Conservation (phyloP, 129 eudicot genomes). For the Tanacetum coccineum region DNA sequence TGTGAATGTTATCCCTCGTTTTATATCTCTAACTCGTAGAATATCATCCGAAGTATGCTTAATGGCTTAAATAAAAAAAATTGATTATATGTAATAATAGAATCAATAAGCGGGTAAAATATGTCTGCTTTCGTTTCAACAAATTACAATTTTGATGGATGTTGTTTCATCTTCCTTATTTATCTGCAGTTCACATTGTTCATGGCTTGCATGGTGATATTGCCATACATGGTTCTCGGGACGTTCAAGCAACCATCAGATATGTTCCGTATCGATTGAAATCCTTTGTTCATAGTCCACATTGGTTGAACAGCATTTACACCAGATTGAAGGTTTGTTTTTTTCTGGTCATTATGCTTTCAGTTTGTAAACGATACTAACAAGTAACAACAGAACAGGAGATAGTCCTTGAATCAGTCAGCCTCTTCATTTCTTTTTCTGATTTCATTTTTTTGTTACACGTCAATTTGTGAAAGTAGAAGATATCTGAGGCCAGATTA, state of each 20-base stretch:
- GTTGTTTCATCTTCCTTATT: background rate
- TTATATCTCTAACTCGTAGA: background rate
- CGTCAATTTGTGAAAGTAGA: conserved; percentile 20
- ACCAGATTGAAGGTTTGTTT: conserved; percentile 22
- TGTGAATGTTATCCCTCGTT: background rate
- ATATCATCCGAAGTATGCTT: too few relatives aligned
- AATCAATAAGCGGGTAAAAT: too few relatives aligned
- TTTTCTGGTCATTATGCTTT: conserved; percentile 22
- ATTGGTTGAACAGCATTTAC: conserved; percentile 22
- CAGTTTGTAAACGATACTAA: conserved; percentile 34
- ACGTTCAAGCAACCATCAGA: conserved; percentile 52
- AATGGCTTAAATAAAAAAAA: too few relatives aligned
- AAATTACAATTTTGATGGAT: background rate
- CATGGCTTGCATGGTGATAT: conserved; percentile 86
- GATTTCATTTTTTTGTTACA: background rate
- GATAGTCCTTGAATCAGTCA: conserved; percentile 21
- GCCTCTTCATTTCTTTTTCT: conserved; percentile 4
- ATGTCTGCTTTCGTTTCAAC: too few relatives aligned
- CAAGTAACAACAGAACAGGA: conserved; percentile 31
- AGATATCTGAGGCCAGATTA: conserved; percentile 17
- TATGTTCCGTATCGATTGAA: conserved; percentile 65
- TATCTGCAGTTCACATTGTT: conserved; percentile 72
- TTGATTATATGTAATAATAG: too few relatives aligned
- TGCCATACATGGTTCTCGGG: conserved; percentile 70
- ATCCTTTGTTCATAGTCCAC: conserved; percentile 33